Evolutionary conservation across 2,329 filamentous ascomycete species (phyloP).

Genomic region (Fusarium algeriense): DNA sequence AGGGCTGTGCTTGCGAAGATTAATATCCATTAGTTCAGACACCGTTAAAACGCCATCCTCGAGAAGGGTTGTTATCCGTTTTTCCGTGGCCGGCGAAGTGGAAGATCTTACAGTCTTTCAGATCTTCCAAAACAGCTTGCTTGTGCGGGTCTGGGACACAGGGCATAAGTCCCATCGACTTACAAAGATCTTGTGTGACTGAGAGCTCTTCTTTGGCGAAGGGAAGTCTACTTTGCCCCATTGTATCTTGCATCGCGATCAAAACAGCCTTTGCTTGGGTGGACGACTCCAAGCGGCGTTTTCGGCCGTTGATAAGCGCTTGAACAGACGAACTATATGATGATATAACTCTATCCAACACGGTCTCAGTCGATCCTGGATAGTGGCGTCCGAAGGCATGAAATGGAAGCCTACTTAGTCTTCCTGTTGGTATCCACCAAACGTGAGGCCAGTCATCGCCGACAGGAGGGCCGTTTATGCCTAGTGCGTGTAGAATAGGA

Average conservation of each 20-base stretch:
- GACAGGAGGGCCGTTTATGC: fast-evolving
- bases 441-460: background rate
- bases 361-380: background rate
- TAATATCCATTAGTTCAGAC: background rate
- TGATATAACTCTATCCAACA: background rate
- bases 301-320: background rate
- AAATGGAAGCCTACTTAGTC: background rate
- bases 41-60: background rate
- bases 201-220: background rate
- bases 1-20: background rate
- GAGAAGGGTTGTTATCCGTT: background rate
- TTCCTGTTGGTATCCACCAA: background rate
- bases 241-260: background rate
- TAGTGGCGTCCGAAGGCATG: background rate
- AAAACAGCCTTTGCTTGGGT: background rate
- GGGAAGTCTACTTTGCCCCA: background rate
- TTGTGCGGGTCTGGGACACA: background rate
- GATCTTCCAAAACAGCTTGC: background rate
- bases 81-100: background rate
- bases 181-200: background rate
- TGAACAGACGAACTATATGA: background rate
- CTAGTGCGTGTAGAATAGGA: background rate
- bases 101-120: background rate
- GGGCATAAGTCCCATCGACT: background rate
- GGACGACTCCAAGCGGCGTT: background rate